Evolutionary conservation across 306 rosid genomes (phyloP).

Genomic region (Vachellia collinsii): DNA sequence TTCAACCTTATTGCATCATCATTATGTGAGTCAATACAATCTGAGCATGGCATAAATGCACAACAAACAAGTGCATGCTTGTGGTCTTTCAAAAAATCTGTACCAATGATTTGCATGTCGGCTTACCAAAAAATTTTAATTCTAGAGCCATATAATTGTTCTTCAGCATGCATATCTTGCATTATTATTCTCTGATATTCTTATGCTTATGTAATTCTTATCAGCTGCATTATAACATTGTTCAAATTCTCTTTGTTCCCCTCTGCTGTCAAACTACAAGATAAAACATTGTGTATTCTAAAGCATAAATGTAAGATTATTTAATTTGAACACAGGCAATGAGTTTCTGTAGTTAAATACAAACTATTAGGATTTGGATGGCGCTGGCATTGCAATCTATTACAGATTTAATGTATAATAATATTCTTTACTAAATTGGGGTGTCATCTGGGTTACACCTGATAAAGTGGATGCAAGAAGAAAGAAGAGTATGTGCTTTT

Average conservation of each 20-base stretch:
- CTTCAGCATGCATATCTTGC: neutral
- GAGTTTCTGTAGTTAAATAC: neutral
- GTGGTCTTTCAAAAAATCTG: neutral
- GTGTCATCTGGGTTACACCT: neutral
- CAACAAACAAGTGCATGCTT: neutral
- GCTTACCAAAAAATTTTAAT: neutral
- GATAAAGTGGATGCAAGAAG: neutral
- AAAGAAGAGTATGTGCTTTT: neutral
- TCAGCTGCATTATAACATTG: neutral
- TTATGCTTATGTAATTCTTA: neutral
- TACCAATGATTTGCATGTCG: neutral
- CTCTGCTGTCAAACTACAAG: neutral
- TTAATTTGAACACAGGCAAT: neutral
- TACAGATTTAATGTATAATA: neutral
- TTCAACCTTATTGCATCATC: constrained; percentile 18
- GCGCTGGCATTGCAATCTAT: neutral
- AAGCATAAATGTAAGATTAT: neutral
- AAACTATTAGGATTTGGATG: neutral
- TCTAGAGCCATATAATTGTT: neutral
- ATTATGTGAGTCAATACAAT: neutral
- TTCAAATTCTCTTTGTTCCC: neutral
- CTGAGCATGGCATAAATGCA: neutral
- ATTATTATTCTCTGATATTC: neutral
- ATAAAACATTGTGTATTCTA: neutral
- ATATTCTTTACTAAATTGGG: neutral